phyloP scores from a whole-genome alignment of 2,329 filamentous ascomycete species.

The Xylaria sp. region DNA sequence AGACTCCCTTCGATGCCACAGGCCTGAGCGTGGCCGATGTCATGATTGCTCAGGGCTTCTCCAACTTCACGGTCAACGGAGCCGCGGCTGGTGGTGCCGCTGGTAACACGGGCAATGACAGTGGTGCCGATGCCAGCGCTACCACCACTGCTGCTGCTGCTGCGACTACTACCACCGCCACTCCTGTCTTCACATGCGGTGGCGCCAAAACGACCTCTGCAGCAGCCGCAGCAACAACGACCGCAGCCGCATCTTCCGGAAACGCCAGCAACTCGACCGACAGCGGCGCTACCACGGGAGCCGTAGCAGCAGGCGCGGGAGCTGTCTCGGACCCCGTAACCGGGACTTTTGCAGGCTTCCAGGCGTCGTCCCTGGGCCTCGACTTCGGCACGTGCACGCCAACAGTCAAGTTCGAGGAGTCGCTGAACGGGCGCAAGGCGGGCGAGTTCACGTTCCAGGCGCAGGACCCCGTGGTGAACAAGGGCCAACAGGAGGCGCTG shows the following conservation, averaged over 20 bases:
- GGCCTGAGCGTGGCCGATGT: constrained; percentile 75
- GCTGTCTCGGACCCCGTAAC: constrained; percentile 50
- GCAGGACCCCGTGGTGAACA: constrained; percentile 68
- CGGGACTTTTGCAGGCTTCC: constrained; percentile 50
- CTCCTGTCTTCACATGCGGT: constrained; percentile 32
- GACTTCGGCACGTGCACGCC: constrained; percentile 67
- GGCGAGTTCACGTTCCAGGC: constrained; percentile 76
- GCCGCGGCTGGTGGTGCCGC: constrained; percentile 43
- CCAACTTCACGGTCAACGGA: constrained; percentile 64
- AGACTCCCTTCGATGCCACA: constrained; percentile 65
- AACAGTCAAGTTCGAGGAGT: constrained; percentile 69
- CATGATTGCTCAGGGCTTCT: constrained; percentile 70
- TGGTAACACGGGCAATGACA: constrained; percentile 37
- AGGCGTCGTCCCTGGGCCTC: constrained; percentile 49
- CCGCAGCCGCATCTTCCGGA: constrained; percentile 32
- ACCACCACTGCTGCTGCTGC: constrained; percentile 37
- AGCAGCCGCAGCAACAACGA: constrained; percentile 35
- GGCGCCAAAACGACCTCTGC: constrained; percentile 34
- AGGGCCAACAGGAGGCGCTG: constrained; percentile 73
- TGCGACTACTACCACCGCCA: constrained; percentile 37
- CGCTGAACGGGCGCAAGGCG: constrained; percentile 65
- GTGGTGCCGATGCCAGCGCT: constrained; percentile 36
- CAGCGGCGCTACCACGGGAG: not conserved
- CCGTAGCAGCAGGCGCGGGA: constrained; percentile 45
- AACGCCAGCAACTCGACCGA: constrained; percentile 28